Evolutionary conservation across 2,329 filamentous ascomycete genomes (phyloP), one percentile per base, ranked within the genome.

Genomic region (Chaetomium sp.): DNA sequence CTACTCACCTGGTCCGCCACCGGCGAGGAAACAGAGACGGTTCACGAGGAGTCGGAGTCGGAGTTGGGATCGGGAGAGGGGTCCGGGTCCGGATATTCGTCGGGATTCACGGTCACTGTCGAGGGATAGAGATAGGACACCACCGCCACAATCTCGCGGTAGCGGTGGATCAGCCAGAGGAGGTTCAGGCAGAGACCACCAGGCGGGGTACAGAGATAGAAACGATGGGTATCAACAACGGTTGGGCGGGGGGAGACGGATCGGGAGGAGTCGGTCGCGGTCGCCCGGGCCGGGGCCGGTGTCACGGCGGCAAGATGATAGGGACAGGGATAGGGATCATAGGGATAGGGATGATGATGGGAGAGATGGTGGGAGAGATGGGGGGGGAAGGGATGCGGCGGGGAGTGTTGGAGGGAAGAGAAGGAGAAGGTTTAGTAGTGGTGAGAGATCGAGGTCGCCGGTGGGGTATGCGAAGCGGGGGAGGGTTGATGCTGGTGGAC

Each of bases 401-500:
- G 55, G 49, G 1, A 44, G 8, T n/a, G 52, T 9, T 12, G 53
- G 34, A 1, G 48, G 50, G 14, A 65, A 65, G 44, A 53, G 61
- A 45, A 61, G 62, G 49, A 57, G 59, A 33, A 27, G 19, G 19
- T 56, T 54, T 49, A 59, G 60, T 42, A 64, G 63, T 27, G 57
- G 55, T 12, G 61, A 58, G n/a, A 53, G 64, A 47, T 62, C 59
- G 36, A 58, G 60, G 44, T 64, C 64, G 38, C 61, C 62, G 35
- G 53, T 56, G 36, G 54, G 36, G 45, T 46, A 51, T 33, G 58
- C 62, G 32, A 64, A 65, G 47, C 61, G 66, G 49, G 65, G 64
- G 32, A 64, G 61, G 57, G 65, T 65, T 49, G 53, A 60, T 42
- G 40, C 3, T 9, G 8, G 12, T 38, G 6, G 40, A 42, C 14